Percentiles rank a stretch among this genome's conserved stretches.
phyloP scores from a whole-genome alignment of 2,329 filamentous ascomycete genomes.

The Ophiostoma montium region DNA sequence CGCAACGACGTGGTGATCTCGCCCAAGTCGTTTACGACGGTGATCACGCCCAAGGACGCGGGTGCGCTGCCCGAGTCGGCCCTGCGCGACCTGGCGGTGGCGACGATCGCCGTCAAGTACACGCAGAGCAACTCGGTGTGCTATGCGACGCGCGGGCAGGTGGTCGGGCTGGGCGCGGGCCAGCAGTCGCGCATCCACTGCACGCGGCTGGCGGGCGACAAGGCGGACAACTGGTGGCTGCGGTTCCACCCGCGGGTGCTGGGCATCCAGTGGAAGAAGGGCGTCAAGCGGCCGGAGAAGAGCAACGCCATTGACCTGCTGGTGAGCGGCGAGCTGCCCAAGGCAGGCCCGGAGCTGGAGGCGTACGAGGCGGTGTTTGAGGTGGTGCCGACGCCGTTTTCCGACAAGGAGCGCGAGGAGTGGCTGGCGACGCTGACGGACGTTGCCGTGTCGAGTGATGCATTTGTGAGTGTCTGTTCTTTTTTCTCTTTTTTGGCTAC shows the following conservation, averaged over 20 bases:
- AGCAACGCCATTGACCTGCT: slow-evolving; percentile 95
- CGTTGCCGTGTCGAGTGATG: slow-evolving; percentile 84
- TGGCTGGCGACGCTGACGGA: slow-evolving; percentile 74
- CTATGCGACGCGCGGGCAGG: slow-evolving; percentile 87
- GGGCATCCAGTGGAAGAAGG: slow-evolving; percentile 90
- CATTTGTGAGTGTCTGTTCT: slow-evolving; percentile 57
- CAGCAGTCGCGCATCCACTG: slow-evolving; percentile 98
- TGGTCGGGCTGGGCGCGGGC: slow-evolving; percentile 86
- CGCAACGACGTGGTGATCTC: slow-evolving; percentile 85
- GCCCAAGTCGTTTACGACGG: slow-evolving; percentile 68
- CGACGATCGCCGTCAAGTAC: slow-evolving; percentile 95
- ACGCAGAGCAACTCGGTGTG: slow-evolving; percentile 98
- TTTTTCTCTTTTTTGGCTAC: background rate
- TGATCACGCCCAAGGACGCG: slow-evolving; percentile 76
- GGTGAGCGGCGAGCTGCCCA: slow-evolving; percentile 78
- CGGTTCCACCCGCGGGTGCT: slow-evolving; percentile 88
- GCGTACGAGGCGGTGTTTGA: slow-evolving; percentile 85
- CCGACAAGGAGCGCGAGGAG: slow-evolving; percentile 65
- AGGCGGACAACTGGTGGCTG: slow-evolving; percentile 99
- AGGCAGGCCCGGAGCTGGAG: slow-evolving; percentile 67
- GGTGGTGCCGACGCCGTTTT: slow-evolving; percentile 71
- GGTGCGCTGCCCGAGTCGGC: slow-evolving; percentile 62
- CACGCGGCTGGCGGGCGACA: slow-evolving; percentile 91
- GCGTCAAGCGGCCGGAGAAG: slow-evolving; percentile 92
- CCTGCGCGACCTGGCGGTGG: slow-evolving; percentile 79